Conservation (phyloP, 1,284 basidiomycete genomes). For the Chalciporus sp. region DNA sequence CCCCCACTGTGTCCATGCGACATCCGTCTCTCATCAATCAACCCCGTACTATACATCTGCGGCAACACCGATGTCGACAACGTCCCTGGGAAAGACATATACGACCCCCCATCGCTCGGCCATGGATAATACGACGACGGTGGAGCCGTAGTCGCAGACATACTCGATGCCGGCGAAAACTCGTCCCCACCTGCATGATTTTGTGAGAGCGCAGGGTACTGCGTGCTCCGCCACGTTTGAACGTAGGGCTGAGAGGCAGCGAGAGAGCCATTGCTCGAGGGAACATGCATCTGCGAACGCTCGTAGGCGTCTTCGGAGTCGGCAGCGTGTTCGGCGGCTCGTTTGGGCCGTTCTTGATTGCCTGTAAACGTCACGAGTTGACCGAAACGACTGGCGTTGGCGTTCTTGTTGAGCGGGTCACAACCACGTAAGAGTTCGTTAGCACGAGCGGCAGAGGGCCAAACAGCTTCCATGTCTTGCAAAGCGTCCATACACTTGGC, state of each 20-base stretch:
- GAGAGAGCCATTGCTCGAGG: slow-evolving; percentile 1
- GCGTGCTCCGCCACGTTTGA: slow-evolving; percentile 34
- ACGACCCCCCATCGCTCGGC: slow-evolving; percentile 41
- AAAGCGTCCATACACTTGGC: slow-evolving; percentile 71
- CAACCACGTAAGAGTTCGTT: slow-evolving; percentile 72
- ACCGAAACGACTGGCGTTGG: slow-evolving; percentile 16
- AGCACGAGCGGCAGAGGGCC: slow-evolving; percentile 78
- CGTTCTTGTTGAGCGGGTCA: slow-evolving; percentile 47
- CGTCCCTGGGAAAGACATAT: slow-evolving; percentile 43
- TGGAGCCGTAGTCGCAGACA: slow-evolving; percentile 8
- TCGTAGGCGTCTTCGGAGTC: slow-evolving; percentile 37
- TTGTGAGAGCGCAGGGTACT: slow-evolving; percentile 22
- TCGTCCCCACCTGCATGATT: slow-evolving; percentile 26
- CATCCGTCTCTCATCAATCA: slow-evolving; percentile 48
- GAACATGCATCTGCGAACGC: slow-evolving; percentile 27
- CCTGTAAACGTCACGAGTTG: slow-evolving; percentile 35
- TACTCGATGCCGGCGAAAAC: slow-evolving; percentile 12
- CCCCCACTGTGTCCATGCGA: slow-evolving; percentile 11
- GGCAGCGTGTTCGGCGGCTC: slow-evolving; percentile 35
- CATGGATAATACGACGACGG: slow-evolving; percentile 51
- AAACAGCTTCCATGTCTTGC: slow-evolving; percentile 68
- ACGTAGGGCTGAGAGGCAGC: slow-evolving; percentile 24
- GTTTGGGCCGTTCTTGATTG: slow-evolving; percentile 40
- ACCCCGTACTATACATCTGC: slow-evolving; percentile 70
- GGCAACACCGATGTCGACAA: slow-evolving; percentile 67